A percentile compares a stretch with the other conserved stretches of the same genome.
Conservation (phyloP, 1,284 basidiomycete genomes). For the Cryptococcus jaspeensis region DNA sequence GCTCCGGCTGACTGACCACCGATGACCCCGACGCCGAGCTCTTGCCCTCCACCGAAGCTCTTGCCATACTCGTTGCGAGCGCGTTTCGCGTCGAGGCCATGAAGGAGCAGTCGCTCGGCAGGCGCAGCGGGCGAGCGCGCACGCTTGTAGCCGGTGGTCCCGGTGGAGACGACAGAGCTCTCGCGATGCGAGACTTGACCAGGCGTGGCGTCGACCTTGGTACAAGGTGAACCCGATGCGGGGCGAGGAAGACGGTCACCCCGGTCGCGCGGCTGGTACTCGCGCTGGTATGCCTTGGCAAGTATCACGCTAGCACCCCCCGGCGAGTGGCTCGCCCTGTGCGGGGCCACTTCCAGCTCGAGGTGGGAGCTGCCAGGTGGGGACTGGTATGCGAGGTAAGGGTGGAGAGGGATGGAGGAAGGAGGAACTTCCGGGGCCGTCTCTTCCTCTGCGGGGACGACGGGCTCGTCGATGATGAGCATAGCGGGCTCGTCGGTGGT, state of each 20-base stretch:
- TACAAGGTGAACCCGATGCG: background rate
- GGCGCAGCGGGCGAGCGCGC: background rate
- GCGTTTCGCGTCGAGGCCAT: slow-evolving; percentile 18
- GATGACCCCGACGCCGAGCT: slow-evolving; percentile 24
- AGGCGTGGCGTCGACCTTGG: background rate
- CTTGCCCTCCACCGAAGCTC: slow-evolving; percentile 17
- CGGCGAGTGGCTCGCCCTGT: no score
- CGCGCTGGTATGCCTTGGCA: slow-evolving; percentile 6
- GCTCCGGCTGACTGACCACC: slow-evolving; percentile 4
- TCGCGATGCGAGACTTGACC: background rate
- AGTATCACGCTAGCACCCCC: background rate
- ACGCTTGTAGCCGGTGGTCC: background rate
- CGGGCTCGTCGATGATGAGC: background rate
- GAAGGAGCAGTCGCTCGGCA: slow-evolving; percentile 10
- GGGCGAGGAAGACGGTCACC: no score
- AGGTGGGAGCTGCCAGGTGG: background rate
- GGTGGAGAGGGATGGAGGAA: background rate
- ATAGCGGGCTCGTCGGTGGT: background rate
- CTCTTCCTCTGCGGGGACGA: background rate
- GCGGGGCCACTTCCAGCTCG: no score
- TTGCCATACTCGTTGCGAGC: slow-evolving; percentile 16
- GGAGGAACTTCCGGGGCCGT: background rate
- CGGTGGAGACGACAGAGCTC: background rate
- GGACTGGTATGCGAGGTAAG: background rate
- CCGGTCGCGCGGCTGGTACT: background rate